Conservation (phyloP, 495 filamentous ascomycete species). For the Neurospora sp. region DNA sequence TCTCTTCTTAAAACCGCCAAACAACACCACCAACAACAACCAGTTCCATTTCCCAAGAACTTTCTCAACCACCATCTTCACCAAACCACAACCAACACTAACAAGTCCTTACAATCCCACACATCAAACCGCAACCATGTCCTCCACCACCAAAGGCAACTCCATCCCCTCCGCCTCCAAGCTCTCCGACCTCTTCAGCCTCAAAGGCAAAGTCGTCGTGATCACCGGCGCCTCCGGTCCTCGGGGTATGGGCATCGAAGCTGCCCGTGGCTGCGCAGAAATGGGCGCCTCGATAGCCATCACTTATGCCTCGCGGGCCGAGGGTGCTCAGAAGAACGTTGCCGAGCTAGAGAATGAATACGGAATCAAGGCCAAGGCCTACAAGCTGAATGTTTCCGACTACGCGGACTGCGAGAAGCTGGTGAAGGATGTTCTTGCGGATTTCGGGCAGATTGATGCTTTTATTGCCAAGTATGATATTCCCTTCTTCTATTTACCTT, state of each 20-base stretch:
- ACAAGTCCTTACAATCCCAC: not conserved
- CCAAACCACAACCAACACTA: not conserved
- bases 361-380: constrained; percentile 54
- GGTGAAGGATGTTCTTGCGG: constrained; percentile 40
- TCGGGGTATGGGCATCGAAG: constrained; percentile 42
- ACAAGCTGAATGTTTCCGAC: constrained; percentile 56
- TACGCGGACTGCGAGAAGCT: constrained; percentile 43
- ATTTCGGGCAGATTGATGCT: constrained; percentile 46
- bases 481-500: constrained; percentile 1
- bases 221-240: constrained; percentile 44
- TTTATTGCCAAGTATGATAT: constrained; percentile 37
- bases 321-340: constrained; percentile 50
- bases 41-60: not conserved
- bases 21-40: not conserved
- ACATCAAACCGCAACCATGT: not conserved
- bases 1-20: not conserved
- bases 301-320: constrained; percentile 34
- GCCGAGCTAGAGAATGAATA: constrained; percentile 34
- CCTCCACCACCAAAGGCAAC: constrained; percentile 8
- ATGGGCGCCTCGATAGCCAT: constrained; percentile 41
- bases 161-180: constrained; percentile 19
- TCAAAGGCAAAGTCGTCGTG: constrained; percentile 45
- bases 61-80: not conserved
- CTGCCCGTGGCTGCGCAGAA: constrained; percentile 39
- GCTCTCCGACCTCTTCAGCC: constrained; percentile 36